Percentiles rank a stretch among this genome's conserved stretches.
phyloP scores from a whole-genome alignment of 805 yeast species.

The Yamadazyma olivae region DNA sequence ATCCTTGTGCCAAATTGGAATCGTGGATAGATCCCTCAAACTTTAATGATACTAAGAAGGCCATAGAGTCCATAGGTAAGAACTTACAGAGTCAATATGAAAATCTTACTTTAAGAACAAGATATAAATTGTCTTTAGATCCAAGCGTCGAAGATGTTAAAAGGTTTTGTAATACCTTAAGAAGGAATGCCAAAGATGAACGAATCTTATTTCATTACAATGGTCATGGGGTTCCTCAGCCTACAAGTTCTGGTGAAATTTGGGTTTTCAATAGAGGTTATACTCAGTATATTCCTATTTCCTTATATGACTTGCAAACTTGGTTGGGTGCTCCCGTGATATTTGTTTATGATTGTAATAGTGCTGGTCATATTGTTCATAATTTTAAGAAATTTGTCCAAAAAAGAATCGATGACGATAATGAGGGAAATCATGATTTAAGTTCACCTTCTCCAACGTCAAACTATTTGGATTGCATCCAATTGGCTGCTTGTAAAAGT shows the following conservation, averaged over 20 bases:
- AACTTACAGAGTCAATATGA: slow-evolving; percentile 86
- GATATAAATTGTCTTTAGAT: slow-evolving; percentile 87
- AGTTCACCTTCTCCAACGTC: slow-evolving; percentile 60
- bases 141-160: slow-evolving; percentile 96
- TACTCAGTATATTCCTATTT: slow-evolving; percentile 95
- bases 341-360: slow-evolving; percentile 90
- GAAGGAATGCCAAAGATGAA: slow-evolving; percentile 92
- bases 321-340: slow-evolving; percentile 99
- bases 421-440: slow-evolving; percentile 52
- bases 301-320: slow-evolving; percentile 89
- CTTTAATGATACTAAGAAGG: slow-evolving; percentile 82
- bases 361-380: slow-evolving; percentile 89
- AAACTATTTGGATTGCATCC: slow-evolving; percentile 82
- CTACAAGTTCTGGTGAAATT: slow-evolving; percentile 92
- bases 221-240: slow-evolving; percentile 98
- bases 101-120: slow-evolving; percentile 77
- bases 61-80: slow-evolving; percentile 88
- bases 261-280: slow-evolving; percentile 98
- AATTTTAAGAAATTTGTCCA: slow-evolving; percentile 89
- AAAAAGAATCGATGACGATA: slow-evolving; percentile 83
- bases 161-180: slow-evolving; percentile 80
- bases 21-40: slow-evolving; percentile 90
- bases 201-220: slow-evolving; percentile 91
- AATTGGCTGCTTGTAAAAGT: slow-evolving; percentile 86
- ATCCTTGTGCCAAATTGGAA: slow-evolving; percentile 88